Conservation (phyloP, 208 protist genomes). For the Entamoeba dispar region DNA sequence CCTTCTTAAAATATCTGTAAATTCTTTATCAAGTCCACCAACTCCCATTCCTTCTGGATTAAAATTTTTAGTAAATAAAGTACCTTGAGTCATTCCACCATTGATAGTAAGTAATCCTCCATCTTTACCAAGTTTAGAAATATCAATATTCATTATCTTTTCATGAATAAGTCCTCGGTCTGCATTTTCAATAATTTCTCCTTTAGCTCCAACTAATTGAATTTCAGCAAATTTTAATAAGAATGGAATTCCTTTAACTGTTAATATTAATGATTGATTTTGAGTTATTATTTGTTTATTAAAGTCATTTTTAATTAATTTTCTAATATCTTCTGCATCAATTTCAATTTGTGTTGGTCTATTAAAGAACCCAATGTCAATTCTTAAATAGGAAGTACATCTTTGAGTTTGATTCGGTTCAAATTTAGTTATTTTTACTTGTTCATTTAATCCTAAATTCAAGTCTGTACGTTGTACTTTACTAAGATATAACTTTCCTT, state of each 20-base stretch:
- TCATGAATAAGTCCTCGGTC: neutral
- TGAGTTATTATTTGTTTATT: neutral
- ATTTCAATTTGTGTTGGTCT: neutral
- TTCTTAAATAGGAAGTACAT: neutral
- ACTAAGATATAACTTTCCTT: neutral
- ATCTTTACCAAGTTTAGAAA: neutral
- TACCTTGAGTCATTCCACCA: neutral
- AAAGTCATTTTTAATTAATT: neutral
- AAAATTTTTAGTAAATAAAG: neutral
- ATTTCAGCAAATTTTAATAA: neutral
- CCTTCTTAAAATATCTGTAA: conserved; percentile 8
- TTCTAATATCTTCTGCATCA: neutral
- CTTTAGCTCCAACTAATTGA: neutral
- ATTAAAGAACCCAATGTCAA: neutral
- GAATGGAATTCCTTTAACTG: neutral
- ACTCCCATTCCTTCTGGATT: conserved; percentile 2
- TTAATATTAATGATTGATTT: neutral
- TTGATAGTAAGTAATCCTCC: neutral
- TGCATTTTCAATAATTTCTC: neutral
- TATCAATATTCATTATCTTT: neutral
- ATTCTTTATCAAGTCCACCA: conserved; percentile 10
- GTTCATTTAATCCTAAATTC: neutral
- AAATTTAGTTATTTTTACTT: neutral
- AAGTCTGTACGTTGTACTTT: neutral
- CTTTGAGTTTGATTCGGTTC: neutral